A percentile compares a stretch with the other conserved stretches of the same genome.
phyloP scores from a whole-genome alignment of 1,284 basidiomycete species.

The Fomitopsis betulina region DNA sequence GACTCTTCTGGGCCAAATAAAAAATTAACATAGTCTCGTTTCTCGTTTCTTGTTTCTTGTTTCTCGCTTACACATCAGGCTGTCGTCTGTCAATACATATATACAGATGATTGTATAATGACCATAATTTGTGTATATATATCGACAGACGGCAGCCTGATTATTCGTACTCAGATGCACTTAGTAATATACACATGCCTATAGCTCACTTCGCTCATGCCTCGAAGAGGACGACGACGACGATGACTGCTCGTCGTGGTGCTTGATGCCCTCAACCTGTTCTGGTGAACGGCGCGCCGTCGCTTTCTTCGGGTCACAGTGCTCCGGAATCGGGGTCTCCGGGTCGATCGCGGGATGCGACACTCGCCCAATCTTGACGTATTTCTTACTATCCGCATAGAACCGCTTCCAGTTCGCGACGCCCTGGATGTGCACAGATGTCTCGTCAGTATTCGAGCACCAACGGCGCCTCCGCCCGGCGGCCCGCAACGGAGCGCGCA shows the following conservation, averaged over 20 bases:
- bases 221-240: not conserved
- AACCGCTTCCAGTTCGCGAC: conserved; percentile 87
- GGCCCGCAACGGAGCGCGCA: not conserved
- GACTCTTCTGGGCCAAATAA: too few species aligned
- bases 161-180: not conserved
- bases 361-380: conserved; percentile 73
- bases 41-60: too few species aligned
- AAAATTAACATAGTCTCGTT: too few species aligned
- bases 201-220: conserved; percentile 34
- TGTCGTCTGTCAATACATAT: too few species aligned
- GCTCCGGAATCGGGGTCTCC: conserved; percentile 69
- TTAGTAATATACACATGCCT: conserved; percentile 8
- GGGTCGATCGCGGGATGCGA: conserved; percentile 77
- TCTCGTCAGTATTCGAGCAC: not conserved
- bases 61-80: too few species aligned
- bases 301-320: conserved; percentile 64
- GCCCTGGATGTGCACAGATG: conserved; percentile 39
- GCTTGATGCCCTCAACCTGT: conserved; percentile 18
- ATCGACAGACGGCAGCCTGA: not conserved
- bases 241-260: conserved; percentile 11
- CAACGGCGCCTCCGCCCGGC: not conserved
- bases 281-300: conserved; percentile 16
- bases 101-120: too few species aligned
- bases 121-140: conserved; percentile 8
- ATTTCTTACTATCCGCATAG: conserved; percentile 77